Evolutionary conservation across 305 asterid species (phyloP), one percentile per base, ranked within the genome.

Genomic region (Lippia alba): DNA sequence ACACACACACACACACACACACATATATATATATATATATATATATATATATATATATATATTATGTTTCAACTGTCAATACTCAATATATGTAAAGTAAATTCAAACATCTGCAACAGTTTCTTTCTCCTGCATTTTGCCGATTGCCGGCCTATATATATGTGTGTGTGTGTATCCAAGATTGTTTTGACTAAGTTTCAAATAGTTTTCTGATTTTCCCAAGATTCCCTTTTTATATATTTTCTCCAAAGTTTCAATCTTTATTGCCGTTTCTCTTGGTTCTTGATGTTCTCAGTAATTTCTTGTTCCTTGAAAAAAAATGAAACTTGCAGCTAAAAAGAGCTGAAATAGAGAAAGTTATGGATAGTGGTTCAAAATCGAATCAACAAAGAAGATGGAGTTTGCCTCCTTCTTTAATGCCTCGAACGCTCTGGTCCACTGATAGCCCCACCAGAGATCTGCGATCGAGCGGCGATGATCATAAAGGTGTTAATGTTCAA

Each of bases 401-500:
- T 58, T 73, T 61, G 57, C 41, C 81, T 69, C 84, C 84, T 66
- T 73, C 81, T 0, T 66, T 76, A 9, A 80, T 76, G 81, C 66
- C 77, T 48, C 66, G 79, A 67, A 80, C 81, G 0, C 79, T 80
- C 16, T 80, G 91, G 89, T 83, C 87, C 51, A 79, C 60, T 20
- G 86, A 79, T 8, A 85, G 80, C 49, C 66, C 83, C 67, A 51
- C 81, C 12, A 80, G 73, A 72, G 90, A 79, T 66, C 58, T 48
- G 34, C 64, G 76, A 64, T 74, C 73, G 33, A 61, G 41, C 34
- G 82, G 34, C 34, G 84, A 82, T 24, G 81, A 73, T 63, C 76
- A 56, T 45, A 92, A 92, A 88, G 97, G 99, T 12, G 99, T 95
- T 5, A 95, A 92, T 79, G 98, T 92, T 16, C 97, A 92, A 76